Conservation (phyloP, 2,329 filamentous ascomycete species). For the Arthrobotrys iridis region DNA sequence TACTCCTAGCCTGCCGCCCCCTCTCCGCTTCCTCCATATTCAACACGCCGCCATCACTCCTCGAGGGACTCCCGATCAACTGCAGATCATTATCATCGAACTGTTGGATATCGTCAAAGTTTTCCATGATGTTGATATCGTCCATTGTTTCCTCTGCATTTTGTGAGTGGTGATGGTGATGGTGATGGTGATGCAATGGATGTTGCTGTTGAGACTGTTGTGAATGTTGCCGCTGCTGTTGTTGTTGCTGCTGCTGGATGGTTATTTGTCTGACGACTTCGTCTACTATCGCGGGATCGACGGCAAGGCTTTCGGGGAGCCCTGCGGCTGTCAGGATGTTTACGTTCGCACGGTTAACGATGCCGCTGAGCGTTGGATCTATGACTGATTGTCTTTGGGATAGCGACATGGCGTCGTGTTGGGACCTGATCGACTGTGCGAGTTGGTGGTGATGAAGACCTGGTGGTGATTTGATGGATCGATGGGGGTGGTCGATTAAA, state of each 20-base stretch:
- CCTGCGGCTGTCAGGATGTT: slow-evolving; percentile 1
- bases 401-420: slow-evolving; percentile 51
- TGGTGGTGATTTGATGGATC: slow-evolving; percentile 45
- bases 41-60: slow-evolving; percentile 20
- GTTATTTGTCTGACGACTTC: slow-evolving; percentile 52
- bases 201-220: slow-evolving; percentile 27
- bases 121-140: slow-evolving; percentile 44
- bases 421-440: slow-evolving; percentile 49
- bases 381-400: slow-evolving; percentile 33
- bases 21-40: slow-evolving; percentile 25
- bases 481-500: slow-evolving; percentile 32
- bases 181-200: background rate
- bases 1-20: slow-evolving; percentile 4
- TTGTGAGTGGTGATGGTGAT: slow-evolving; percentile 29
- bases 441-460: slow-evolving; percentile 51
- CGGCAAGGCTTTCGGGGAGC: slow-evolving; percentile 48
- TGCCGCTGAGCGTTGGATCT: slow-evolving; percentile 28
- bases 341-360: slow-evolving; percentile 16
- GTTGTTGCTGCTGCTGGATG: slow-evolving; percentile 46
- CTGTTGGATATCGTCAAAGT: slow-evolving; percentile 43
- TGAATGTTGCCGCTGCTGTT: slow-evolving; percentile 35
- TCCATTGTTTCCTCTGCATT: slow-evolving; percentile 32
- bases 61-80: slow-evolving; percentile 28
- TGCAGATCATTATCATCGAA: slow-evolving; percentile 42
- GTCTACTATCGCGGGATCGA: slow-evolving; percentile 57